A percentile compares a stretch with the other conserved stretches of the same genome.
phyloP scores from a whole-genome alignment of 371 early-diverging fungal species.

The Umbelopsis sp. region DNA sequence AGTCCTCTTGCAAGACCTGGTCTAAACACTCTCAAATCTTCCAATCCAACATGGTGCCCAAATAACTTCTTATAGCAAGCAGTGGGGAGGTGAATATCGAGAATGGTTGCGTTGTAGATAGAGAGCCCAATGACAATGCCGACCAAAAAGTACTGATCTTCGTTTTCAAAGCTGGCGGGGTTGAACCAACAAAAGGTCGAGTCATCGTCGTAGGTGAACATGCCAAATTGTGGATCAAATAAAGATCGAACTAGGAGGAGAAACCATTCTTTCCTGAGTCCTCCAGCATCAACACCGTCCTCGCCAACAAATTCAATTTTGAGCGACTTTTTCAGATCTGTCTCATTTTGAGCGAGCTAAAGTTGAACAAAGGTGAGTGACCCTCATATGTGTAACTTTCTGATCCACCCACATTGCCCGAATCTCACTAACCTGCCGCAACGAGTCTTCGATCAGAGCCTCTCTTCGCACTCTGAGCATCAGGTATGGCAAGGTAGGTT shows the following conservation, averaged over 20 bases:
- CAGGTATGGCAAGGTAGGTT: conserved; percentile 79
- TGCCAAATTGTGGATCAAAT: conserved; percentile 88
- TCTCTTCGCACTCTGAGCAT: conserved; percentile 83
- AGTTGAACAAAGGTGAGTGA: not conserved
- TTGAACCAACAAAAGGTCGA: conserved; percentile 92
- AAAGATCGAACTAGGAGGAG: conserved; percentile 87
- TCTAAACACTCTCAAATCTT: conserved; percentile 60
- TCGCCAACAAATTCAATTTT: conserved; percentile 89
- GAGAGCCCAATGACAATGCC: conserved; percentile 94
- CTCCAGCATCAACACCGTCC: conserved; percentile 95
- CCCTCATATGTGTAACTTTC: not conserved
- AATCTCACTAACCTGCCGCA: conserved; percentile 54
- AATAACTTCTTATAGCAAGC: conserved; percentile 96
- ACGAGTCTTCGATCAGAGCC: conserved; percentile 83
- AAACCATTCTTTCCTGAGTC: conserved; percentile 96
- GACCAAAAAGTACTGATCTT: conserved; percentile 89
- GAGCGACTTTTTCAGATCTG: conserved; percentile 86
- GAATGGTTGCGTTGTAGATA: conserved; percentile 90
- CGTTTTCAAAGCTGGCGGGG: conserved; percentile 81
- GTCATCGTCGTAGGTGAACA: conserved; percentile 77
- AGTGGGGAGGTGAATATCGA: conserved; percentile 89
- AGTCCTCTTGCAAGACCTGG: conserved; percentile 82
- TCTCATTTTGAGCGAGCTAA: conserved; percentile 66
- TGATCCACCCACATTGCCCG: not conserved
- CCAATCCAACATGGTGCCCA: conserved; percentile 58